A percentile compares a stretch with the other conserved stretches of the same genome.
phyloP scores from a whole-genome alignment of 495 filamentous ascomycete genomes.

The Neurospora discreta region DNA sequence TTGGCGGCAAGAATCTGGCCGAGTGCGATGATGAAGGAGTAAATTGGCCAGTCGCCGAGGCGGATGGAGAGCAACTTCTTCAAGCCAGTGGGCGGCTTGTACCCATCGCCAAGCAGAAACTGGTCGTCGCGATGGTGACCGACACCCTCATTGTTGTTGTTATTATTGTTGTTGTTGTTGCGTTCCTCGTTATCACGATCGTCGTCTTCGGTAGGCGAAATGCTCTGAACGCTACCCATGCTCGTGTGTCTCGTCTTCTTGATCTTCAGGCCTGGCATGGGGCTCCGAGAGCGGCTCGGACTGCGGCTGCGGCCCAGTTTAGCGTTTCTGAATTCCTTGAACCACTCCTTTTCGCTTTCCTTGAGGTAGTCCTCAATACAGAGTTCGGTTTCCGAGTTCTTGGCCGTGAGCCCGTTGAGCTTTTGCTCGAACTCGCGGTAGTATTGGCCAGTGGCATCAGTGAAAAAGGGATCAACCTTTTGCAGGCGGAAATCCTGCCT shows the following conservation, averaged over 20 bases:
- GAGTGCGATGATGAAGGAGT: constrained; percentile 56
- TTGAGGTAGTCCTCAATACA: constrained; percentile 54
- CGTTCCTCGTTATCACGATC: constrained; percentile 8
- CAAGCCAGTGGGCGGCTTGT: constrained; percentile 53
- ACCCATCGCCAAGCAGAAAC: constrained; percentile 55
- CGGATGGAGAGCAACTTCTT: constrained; percentile 31
- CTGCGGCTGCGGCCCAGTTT: constrained; percentile 27
- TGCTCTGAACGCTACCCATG: constrained; percentile 21
- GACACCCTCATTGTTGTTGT: constrained; percentile 12
- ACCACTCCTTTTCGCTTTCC: constrained; percentile 54
- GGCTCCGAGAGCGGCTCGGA: constrained; percentile 8
- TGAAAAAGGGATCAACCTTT: constrained; percentile 56
- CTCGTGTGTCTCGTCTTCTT: constrained; percentile 16
- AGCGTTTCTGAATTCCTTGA: constrained; percentile 42
- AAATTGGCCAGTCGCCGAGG: constrained; percentile 56
- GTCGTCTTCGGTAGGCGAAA: constrained; percentile 15
- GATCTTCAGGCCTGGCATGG: constrained; percentile 6
- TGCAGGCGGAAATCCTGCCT: constrained; percentile 35
- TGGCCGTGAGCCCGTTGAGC: constrained; percentile 39
- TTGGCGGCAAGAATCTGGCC: constrained; percentile 59
- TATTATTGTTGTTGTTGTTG: constrained; percentile 49
- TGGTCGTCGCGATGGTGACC: constrained; percentile 25
- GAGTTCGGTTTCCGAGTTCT: constrained; percentile 43
- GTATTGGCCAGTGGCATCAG: constrained; percentile 47
- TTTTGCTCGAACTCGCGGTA: constrained; percentile 43